phyloP scores from a whole-genome alignment of 805 yeast species.

The Candida chilensis region DNA sequence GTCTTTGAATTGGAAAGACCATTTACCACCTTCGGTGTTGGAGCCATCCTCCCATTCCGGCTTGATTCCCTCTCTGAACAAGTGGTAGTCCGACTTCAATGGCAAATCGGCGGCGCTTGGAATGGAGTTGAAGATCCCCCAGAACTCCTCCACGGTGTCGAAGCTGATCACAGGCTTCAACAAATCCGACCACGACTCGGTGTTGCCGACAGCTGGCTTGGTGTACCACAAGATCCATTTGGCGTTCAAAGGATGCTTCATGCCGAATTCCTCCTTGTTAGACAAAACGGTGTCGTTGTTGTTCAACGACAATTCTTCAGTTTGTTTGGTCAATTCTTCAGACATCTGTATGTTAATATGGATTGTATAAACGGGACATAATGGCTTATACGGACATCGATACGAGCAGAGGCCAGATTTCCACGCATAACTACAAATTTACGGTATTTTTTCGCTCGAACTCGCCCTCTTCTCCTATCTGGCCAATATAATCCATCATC shows the following conservation, averaged over 20 bases:
- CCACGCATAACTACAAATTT: too few species aligned
- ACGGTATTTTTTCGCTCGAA: too few species aligned
- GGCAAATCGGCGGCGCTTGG: slow-evolving; percentile 92
- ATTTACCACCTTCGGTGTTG: slow-evolving; percentile 89
- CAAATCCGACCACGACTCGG: slow-evolving; percentile 86
- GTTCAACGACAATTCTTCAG: slow-evolving; percentile 33
- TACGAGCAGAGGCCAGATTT: too few species aligned
- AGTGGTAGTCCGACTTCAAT: slow-evolving; percentile 85
- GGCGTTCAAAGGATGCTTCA: slow-evolving; percentile 82
- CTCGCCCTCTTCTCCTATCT: too few species aligned
- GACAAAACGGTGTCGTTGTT: slow-evolving; percentile 41
- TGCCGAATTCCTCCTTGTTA: slow-evolving; percentile 54
- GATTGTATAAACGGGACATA: too few species aligned
- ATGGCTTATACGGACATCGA: too few species aligned
- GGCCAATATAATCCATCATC: too few species aligned
- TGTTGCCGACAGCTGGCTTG: slow-evolving; percentile 73
- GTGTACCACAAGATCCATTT: slow-evolving; percentile 98
- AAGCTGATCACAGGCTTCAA: slow-evolving; percentile 90
- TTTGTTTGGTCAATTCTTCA: slow-evolving; percentile 32
- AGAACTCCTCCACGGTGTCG: slow-evolving; percentile 94
- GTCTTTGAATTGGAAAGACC: slow-evolving; percentile 72
- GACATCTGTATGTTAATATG: slow-evolving; percentile 15
- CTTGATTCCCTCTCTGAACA: slow-evolving; percentile 86
- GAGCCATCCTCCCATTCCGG: slow-evolving; percentile 98
- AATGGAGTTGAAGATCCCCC: slow-evolving; percentile 94